Base-by-base conservation (phyloP, 2,329 filamentous ascomycete genomes). In the Fusarium hainanense region DNA sequence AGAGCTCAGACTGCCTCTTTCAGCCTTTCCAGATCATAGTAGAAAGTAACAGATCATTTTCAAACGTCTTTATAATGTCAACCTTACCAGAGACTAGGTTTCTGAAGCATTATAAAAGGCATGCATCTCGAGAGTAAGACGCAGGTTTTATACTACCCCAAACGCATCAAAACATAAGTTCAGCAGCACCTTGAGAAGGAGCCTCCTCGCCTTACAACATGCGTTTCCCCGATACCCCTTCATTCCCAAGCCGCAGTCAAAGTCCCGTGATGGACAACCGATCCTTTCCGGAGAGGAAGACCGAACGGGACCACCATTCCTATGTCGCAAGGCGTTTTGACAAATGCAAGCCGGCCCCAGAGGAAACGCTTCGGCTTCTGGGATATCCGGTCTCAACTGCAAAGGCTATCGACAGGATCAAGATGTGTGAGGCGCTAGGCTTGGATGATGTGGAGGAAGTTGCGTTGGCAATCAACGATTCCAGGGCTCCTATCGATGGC, bases 41-140 rank as follows among this genome's bases (percentile, higher is more conserved):
- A 37, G 34, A 37, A 37, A 37, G 18, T 37, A n/a, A 37, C 10
- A 37, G 34, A 7, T n/a, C 18, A 6, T 10, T n/a, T 37, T 3
- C 18, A n/a, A 37, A 6, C 3, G 7, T 12, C 6, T 37, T 37
- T 37, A 10, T n/a, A 1, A n/a, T n/a, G 16, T 37, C 18, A 37
- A 18, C 6, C 34, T 37, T n/a, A 7, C 34, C 34, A 2, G n/a
- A 3, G 10, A 4, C 2, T 37, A 37, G 6, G 18, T 18, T 37
- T 37, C 34, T n/a, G 34, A n/a, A 37, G 10, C 34, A 37, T 4
- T 37, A 37, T 37, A 37, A 37, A 11, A 7, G 7, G 10, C 18
- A 37, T 37, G 3, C 18, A 7, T 2, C 18, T 4, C 4, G 10
- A 12, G 18, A 4, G 10, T 12, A 6, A n/a, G 18, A 2, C 12